These are phyloP conservation scores for Kluyveromyces aestuarii DNA, from an alignment of 805 yeast genomes.

Conservation along the genomic window DNA sequence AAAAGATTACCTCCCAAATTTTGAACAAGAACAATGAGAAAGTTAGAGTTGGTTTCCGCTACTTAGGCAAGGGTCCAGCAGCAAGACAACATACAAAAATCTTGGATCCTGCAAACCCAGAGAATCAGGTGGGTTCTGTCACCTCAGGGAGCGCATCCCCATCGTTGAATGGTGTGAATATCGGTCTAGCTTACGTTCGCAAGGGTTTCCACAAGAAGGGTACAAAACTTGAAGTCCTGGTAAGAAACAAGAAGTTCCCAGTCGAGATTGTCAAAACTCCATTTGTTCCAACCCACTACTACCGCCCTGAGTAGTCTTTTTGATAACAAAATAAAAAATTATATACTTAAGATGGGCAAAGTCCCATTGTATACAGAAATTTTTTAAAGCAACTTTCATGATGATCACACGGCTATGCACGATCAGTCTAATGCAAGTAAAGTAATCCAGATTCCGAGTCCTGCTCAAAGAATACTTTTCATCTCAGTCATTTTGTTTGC, in stretches of 20 bases:
- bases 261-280: slow-evolving; percentile 80
- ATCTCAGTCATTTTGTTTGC: no score
- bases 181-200: slow-evolving; percentile 84
- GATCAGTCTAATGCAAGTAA: no score
- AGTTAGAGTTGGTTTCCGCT: slow-evolving; percentile 63
- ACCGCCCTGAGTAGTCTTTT: slow-evolving; percentile 24
- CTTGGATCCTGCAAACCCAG: slow-evolving; percentile 40
- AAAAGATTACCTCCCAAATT: slow-evolving; percentile 60
- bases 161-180: slow-evolving; percentile 61
- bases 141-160: slow-evolving; percentile 62
- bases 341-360: no score
- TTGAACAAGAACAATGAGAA: slow-evolving; percentile 49
- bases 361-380: no score
- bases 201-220: slow-evolving; percentile 67
- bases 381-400: no score
- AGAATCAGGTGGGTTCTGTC: slow-evolving; percentile 42
- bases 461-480: no score
- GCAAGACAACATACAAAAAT: slow-evolving; percentile 76
- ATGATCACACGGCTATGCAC: no score
- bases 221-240: slow-evolving; percentile 59
- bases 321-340: background rate
- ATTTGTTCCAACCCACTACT: slow-evolving; percentile 66
- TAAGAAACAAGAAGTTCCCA: slow-evolving; percentile 74
- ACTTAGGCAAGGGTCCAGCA: slow-evolving; percentile 72
- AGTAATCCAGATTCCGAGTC: no score